Evolutionary conservation across 495 filamentous ascomycete genomes (phyloP), one percentile per base, ranked within the genome.

Genomic region (Penicillium coprophilum): DNA sequence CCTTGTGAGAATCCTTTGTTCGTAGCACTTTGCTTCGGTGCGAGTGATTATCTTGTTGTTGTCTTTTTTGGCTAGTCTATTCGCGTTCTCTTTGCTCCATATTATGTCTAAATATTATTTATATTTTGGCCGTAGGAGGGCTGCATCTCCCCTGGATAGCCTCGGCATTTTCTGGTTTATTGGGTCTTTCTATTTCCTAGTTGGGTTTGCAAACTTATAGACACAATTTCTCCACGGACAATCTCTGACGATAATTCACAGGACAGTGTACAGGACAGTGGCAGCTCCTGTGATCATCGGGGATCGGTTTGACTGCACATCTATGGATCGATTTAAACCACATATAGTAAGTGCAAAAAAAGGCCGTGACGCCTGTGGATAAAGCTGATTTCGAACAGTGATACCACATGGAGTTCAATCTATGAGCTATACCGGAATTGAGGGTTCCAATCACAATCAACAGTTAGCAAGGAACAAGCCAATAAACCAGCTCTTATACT

Each of bases 391-490:
- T n/a, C 17, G 34, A 38, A 38, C 34, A 38, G 34, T n/a, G 32
- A 36, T 15, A 36, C 32, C 32, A 36, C 32, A 32, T 15, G 10
- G 15, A n/a, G 34, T 38, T 10, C 19, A 15, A 13, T 11, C 24
- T 64, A 72, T 9, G 67, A 28, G 40, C 67, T 67, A 38, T 75
- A 77, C 34, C 76, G 62, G 56, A 77, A 79, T 49, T 77, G 73
- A 13, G 68, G 66, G 45, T 76, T 78, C 74, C 70, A 46, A 15
- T 23, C 39, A 41, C 30, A 34, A 53, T 57, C 40, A 60, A 56
- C 50, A 51, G 15, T n/a, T 36, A n/a, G 32, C 32, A 17, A 41
- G 19, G 9, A 24, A 15, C 17, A n/a, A 13, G 5, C 19, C 13
- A 2, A 40, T 4, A 13, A 12, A 17, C 19, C 0, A 4, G 39